A percentile compares a stretch with the other conserved stretches of the same genome.
Evolutionary conservation across 2,329 filamentous ascomycete genomes (phyloP).

Genomic region (Penicillium sp.): DNA sequence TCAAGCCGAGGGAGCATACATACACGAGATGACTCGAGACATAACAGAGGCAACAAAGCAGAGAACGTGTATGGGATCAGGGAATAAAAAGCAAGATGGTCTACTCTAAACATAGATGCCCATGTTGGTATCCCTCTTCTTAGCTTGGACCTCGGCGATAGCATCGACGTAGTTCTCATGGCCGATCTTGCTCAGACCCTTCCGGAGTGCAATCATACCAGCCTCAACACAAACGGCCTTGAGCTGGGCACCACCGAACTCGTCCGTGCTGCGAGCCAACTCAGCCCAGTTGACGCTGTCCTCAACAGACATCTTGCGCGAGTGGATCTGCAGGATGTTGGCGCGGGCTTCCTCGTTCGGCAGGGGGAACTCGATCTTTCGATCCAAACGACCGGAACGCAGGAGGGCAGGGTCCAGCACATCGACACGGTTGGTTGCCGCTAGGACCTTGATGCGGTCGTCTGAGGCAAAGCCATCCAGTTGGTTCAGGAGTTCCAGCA

Average conservation of each 20-base stretch:
- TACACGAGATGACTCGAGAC: slow-evolving; percentile 20
- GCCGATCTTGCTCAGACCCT: slow-evolving; percentile 92
- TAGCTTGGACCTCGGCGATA: slow-evolving; percentile 80
- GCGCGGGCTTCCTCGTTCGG: slow-evolving; percentile 97
- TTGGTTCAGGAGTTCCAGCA: slow-evolving; percentile 98
- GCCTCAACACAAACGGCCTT: slow-evolving; percentile 99
- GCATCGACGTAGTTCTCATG: slow-evolving; percentile 99
- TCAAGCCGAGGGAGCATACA: slow-evolving; percentile 18
- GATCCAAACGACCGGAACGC: slow-evolving; percentile 85
- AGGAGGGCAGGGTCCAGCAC: slow-evolving; percentile 89
- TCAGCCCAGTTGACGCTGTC: slow-evolving; percentile 93
- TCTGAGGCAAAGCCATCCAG: slow-evolving; percentile 96
- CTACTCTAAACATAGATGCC: slow-evolving; percentile 44
- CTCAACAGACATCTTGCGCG: slow-evolving; percentile 96
- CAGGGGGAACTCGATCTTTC: slow-evolving; percentile 97
- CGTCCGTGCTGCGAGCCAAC: slow-evolving; percentile 91
- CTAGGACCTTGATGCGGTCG: slow-evolving; percentile 93
- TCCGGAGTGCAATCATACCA: slow-evolving; percentile 95
- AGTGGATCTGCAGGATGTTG: slow-evolving; percentile 96
- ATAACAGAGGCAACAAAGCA: neutral
- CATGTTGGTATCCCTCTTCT: slow-evolving; percentile 79
- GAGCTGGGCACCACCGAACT: slow-evolving; percentile 95
- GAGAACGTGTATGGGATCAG: neutral
- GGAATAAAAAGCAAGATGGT: slow-evolving; percentile 10
- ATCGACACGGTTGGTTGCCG: slow-evolving; percentile 91